A percentile compares a stretch with the other conserved stretches of the same genome.
Conservation (phyloP, 2,329 filamentous ascomycete genomes). For the Alternaria arborescens region DNA sequence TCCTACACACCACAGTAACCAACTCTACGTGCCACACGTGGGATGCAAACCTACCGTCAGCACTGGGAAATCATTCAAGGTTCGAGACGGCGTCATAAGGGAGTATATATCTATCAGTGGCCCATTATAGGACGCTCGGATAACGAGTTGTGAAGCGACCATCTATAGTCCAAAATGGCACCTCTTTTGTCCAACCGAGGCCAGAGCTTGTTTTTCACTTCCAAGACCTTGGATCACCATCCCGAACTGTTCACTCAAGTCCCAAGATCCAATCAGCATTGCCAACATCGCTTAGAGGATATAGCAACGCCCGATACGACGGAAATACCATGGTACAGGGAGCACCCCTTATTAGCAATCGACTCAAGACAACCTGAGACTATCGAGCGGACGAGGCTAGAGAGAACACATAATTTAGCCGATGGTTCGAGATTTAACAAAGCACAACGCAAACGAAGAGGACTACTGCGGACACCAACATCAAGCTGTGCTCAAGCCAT, state of each 20-base stretch:
- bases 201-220: not conserved
- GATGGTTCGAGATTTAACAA: not conserved
- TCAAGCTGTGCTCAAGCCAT: not conserved
- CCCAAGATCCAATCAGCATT: not conserved
- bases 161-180: not conserved
- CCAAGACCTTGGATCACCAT: not conserved
- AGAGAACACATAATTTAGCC: not conserved
- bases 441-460: not conserved
- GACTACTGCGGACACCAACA: not conserved
- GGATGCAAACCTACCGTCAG: conserved; percentile 12
- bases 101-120: not conserved
- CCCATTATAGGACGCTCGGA: not conserved
- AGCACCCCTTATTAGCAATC: not conserved
- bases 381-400: not conserved
- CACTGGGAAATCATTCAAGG: not conserved
- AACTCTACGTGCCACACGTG: not conserved
- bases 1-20: conserved; percentile 3
- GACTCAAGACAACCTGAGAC: not conserved
- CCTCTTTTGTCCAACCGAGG: not conserved
- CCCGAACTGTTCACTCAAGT: not conserved
- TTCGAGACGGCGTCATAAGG: not conserved
- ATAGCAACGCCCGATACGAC: not conserved
- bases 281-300: not conserved
- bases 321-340: not conserved
- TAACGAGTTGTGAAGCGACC: not conserved